Percentiles rank a stretch among this genome's conserved stretches.
Conservation (phyloP, 2,329 filamentous ascomycete genomes). For the Berkeleyomyces basicola region DNA sequence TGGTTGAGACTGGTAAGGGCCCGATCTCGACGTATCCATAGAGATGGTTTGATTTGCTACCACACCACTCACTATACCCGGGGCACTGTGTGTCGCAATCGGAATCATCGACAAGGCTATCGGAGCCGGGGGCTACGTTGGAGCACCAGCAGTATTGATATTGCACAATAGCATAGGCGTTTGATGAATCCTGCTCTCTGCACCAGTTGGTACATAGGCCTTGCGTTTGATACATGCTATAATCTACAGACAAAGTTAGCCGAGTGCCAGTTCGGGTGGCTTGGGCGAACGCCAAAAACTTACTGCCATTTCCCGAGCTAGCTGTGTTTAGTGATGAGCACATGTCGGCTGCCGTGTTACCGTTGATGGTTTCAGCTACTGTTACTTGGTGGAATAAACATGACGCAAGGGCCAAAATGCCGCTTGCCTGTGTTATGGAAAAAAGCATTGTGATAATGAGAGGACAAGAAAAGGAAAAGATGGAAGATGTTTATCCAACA, state of each 20-base stretch:
- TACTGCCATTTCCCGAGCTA: conserved; percentile 30
- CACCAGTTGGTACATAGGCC: conserved; percentile 51
- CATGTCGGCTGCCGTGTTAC: conserved; percentile 14
- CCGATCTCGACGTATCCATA: conserved; percentile 49
- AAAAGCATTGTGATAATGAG: background rate
- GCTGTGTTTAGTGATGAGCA: conserved; percentile 18
- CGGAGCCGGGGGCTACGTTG: conserved; percentile 41
- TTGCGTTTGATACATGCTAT: conserved; percentile 47
- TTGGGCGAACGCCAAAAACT: conserved; percentile 16
- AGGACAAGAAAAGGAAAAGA: background rate
- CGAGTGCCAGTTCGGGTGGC: background rate
- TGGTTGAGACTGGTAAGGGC: conserved; percentile 4
- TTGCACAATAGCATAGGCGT: conserved; percentile 52
- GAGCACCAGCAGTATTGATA: conserved; percentile 57
- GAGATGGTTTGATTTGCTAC: conserved; percentile 32
- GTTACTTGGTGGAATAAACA: background rate
- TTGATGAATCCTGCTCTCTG: conserved; percentile 25
- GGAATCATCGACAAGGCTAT: conserved; percentile 23
- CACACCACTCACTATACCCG: conserved; percentile 57
- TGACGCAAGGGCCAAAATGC: background rate
- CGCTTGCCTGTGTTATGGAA: background rate
- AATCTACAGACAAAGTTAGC: conserved; percentile 24
- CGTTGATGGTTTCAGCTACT: conserved; percentile 5
- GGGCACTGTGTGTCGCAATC: conserved; percentile 46
- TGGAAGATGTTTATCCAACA: background rate